Evolutionary conservation across 208 protist species (phyloP).

Genomic region (Crithidia expoeki): DNA sequence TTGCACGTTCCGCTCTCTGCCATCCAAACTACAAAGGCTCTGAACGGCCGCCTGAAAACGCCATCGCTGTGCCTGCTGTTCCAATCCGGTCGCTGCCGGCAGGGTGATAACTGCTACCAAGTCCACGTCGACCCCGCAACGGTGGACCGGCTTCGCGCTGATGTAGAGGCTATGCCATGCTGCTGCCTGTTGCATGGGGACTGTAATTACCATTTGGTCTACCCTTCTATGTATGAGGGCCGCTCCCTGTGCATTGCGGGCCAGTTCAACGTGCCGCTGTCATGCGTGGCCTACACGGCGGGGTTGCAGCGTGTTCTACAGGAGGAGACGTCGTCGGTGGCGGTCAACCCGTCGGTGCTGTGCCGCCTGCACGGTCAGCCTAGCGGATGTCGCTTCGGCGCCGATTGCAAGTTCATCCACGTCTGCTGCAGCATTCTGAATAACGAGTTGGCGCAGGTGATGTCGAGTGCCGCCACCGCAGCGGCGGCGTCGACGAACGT

Average conservation of each 20-base stretch:
- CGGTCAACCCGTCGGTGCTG: constrained; percentile 31
- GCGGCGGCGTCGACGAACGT: neutral
- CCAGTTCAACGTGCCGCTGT: constrained; percentile 47
- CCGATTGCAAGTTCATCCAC: constrained; percentile 85
- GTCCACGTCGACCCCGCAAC: constrained; percentile 63
- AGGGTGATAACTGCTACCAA: constrained; percentile 80
- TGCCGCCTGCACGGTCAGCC: constrained; percentile 71
- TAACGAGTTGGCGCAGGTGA: constrained; percentile 35
- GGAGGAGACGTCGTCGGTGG: constrained; percentile 24
- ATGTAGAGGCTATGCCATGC: constrained; percentile 59
- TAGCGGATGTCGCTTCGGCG: constrained; percentile 73
- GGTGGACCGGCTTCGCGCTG: constrained; percentile 56
- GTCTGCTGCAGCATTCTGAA: constrained; percentile 65
- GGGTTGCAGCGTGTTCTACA: constrained; percentile 59
- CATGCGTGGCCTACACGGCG: constrained; percentile 60
- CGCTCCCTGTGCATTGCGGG: constrained; percentile 32
- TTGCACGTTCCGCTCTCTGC: constrained; percentile 58
- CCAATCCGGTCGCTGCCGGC: constrained; percentile 66
- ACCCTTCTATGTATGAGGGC: constrained; percentile 22
- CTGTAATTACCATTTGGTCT: constrained; percentile 36
- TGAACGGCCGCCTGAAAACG: constrained; percentile 46
- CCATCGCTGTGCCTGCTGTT: constrained; percentile 84
- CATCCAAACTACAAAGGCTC: constrained; percentile 64
- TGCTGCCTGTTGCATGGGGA: constrained; percentile 82
- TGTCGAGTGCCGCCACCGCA: constrained; percentile 13